Conservation (phyloP, 495 filamentous ascomycete species). For the Penicillium paradoxum region DNA sequence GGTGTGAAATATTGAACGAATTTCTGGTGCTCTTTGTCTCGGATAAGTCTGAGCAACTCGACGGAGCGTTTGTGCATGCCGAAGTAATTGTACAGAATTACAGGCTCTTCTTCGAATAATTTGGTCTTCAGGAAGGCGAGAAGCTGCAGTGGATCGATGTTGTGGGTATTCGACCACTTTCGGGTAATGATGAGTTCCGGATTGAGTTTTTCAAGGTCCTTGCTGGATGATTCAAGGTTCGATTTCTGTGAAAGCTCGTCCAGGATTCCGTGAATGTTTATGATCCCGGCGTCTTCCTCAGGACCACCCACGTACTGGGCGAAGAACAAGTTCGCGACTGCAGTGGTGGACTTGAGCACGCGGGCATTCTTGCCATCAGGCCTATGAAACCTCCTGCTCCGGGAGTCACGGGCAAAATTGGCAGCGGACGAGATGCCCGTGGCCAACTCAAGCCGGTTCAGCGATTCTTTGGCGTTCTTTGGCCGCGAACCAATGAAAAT, state of each 20-base stretch:
- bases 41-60: conserved; percentile 25
- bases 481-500: no score
- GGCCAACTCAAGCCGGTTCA: no score
- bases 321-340: conserved; percentile 23
- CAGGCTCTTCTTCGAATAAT: conserved; percentile 27
- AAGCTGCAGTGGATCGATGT: conserved; percentile 24
- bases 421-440: no score
- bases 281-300: conserved; percentile 14
- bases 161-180: conserved; percentile 23
- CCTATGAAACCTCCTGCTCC: conserved; percentile 14
- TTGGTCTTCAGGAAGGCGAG: conserved; percentile 24
- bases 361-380: conserved; percentile 24
- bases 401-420: conserved; percentile 25
- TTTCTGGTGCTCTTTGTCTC: conserved; percentile 23
- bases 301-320: conserved; percentile 15
- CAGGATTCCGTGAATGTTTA: conserved; percentile 20
- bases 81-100: conserved; percentile 28
- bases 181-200: conserved; percentile 15
- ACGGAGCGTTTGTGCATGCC: conserved; percentile 30
- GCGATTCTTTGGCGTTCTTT: no score
- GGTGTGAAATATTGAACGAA: conserved; percentile 28
- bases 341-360: conserved; percentile 19
- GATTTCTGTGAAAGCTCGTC: conserved; percentile 22
- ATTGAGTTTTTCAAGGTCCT: conserved; percentile 12
- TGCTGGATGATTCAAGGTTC: conserved; percentile 10